Base-by-base conservation (phyloP, 2,329 filamentous ascomycete genomes). In the Neurospora crassa region DNA sequence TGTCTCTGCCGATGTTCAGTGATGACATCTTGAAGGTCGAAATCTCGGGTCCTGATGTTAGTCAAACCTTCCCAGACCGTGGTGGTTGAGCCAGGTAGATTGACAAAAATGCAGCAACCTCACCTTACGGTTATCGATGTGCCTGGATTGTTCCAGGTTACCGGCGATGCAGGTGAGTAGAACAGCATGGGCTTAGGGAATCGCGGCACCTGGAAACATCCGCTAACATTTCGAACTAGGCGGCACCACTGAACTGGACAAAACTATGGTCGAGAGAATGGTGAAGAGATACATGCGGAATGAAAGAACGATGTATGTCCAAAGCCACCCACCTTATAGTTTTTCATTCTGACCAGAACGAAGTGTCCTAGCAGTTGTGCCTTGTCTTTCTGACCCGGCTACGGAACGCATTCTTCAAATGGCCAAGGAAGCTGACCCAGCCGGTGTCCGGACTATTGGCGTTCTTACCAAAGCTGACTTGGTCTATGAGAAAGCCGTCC, bases 381-480 rank as follows among this genome's bases (percentile, higher is more conserved):
- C 80, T 0, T 78, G 78, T 73, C 81, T 80, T 45, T 76, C 80
- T 3, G 82, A 84, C 47, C 77, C 78, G 7, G 80, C 81, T 0
- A 83, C 79, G 0, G 80, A 83, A 68, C 79, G 80, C 37, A 79
- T 83, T 18, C 71, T 83, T 6, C 78, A 79, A 53, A 73, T 82
- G 2, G 81, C 82, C 2, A 80, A 78, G 18, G 71, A 78, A 14
- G 79, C 76, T 2, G 85, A 87, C 20, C 80, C 81, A 0, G 70
- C 79, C 0, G 84, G 84, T 0, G 73, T 76, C 3, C 74, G 84
- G 0, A 87, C 84, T 0, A 76, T 87, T 8, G 83, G 83, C 0
- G 82, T 86, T 0, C 79, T 90, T 0, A 91, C 88, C 0, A 91
- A 90, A 74, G 85, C 87, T 0, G 89, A 91, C 71, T 79, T 89